phyloP scores from a whole-genome alignment of 345 rosid genomes.

The Moricandia moricandioides region DNA sequence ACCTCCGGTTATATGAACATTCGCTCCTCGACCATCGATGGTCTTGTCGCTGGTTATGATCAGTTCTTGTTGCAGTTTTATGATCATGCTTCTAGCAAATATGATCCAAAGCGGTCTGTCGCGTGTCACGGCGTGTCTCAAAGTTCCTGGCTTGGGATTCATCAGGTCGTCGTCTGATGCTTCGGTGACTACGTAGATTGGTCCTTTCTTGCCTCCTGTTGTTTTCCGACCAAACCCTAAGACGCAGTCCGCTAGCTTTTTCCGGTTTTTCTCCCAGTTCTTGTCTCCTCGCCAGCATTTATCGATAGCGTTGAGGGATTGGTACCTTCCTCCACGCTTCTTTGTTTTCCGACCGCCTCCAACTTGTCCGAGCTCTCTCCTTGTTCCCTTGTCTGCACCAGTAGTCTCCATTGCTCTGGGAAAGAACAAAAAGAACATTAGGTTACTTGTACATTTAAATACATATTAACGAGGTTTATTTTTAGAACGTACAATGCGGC shows the following conservation, averaged over 20 bases:
- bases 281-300: background rate
- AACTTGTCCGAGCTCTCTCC: background rate
- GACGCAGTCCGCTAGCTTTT: background rate
- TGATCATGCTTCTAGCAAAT: background rate
- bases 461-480: background rate
- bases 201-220: background rate
- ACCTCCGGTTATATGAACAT: constrained; percentile 55
- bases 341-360: background rate
- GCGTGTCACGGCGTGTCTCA: background rate
- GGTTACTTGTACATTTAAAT: background rate
- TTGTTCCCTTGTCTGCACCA: background rate
- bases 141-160: background rate
- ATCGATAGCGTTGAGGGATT: background rate
- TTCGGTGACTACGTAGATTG: background rate
- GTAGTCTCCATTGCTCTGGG: background rate
- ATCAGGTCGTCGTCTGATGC: background rate
- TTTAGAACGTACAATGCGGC: background rate
- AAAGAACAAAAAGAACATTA: background rate
- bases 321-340: background rate
- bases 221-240: background rate
- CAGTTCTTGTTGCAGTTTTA: background rate
- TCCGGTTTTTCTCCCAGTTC: background rate
- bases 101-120: background rate
- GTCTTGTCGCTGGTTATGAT: background rate
- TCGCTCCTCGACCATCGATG: constrained; percentile 69